Conservation (phyloP, 2,329 filamentous ascomycete species). For the Epichloe amarillans region DNA sequence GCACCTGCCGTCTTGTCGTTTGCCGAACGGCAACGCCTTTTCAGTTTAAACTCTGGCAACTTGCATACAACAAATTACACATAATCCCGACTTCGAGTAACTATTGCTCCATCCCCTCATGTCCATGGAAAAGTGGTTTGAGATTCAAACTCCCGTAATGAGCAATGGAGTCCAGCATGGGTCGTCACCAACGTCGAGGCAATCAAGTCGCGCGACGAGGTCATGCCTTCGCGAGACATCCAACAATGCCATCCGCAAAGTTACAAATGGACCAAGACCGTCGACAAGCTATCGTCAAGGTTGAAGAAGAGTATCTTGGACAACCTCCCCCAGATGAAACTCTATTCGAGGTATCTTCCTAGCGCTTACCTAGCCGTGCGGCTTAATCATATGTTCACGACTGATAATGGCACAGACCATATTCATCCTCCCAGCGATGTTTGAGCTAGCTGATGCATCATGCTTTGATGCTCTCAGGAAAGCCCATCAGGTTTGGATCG, state of each 20-base stretch:
- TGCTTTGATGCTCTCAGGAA: conserved; percentile 17
- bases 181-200: not conserved
- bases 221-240: not conserved
- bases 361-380: not conserved
- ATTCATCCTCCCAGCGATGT: conserved; percentile 17
- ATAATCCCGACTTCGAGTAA: not conserved
- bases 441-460: conserved; percentile 12
- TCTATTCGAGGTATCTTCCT: conserved; percentile 14
- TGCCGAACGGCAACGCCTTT: not conserved
- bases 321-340: conserved; percentile 11
- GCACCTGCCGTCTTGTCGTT: not conserved
- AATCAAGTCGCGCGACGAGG: not conserved
- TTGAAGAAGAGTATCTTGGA: conserved; percentile 13
- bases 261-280: conserved; percentile 11
- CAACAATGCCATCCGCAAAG: conserved; percentile 11
- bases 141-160: not conserved
- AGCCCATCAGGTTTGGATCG: conserved; percentile 20
- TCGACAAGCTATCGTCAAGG: conserved; percentile 7
- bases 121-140: not conserved
- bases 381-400: not conserved
- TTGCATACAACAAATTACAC: not conserved
- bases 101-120: not conserved
- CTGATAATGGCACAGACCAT: conserved; percentile 11
- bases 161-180: not conserved
- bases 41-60: not conserved